These are phyloP conservation scores for Salvia miltiorrhiza DNA, from an alignment of 257 asterid genomes.

Conservation along the genomic window DNA sequence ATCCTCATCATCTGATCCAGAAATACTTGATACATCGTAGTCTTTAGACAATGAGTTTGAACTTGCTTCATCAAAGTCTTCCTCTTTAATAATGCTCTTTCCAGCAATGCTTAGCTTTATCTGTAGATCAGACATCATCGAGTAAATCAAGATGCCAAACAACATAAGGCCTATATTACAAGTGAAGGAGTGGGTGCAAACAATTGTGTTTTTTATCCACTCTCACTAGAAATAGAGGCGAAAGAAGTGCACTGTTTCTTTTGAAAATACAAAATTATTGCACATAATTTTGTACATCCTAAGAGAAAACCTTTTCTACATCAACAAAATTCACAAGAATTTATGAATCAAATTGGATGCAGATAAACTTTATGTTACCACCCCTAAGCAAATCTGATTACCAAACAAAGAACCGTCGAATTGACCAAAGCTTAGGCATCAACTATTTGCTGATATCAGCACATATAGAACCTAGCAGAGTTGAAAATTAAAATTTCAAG, in stretches of 20 bases:
- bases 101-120: slow-evolving; percentile 89
- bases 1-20: slow-evolving; percentile 91
- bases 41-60: slow-evolving; percentile 66
- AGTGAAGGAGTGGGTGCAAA: not conserved
- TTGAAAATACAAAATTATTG: not conserved
- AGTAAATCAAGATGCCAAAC: slow-evolving; percentile 31
- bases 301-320: too few relatives aligned
- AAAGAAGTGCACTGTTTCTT: not conserved
- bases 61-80: slow-evolving; percentile 70
- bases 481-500: not conserved
- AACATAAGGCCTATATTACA: not conserved
- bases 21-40: slow-evolving; percentile 83
- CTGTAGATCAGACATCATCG: slow-evolving; percentile 50
- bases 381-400: not conserved
- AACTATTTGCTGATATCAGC: not conserved
- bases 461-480: not conserved
- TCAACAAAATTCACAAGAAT: not conserved
- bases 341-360: not conserved
- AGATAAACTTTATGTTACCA: not conserved
- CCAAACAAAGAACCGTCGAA: not conserved
- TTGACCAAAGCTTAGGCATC: not conserved
- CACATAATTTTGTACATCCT: too few relatives aligned
- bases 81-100: slow-evolving; percentile 66
- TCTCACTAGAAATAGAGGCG: not conserved
- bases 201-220: not conserved